phyloP scores from a whole-genome alignment of 768 basidiomycete genomes.

The Rhizopogon salebrosus region DNA sequence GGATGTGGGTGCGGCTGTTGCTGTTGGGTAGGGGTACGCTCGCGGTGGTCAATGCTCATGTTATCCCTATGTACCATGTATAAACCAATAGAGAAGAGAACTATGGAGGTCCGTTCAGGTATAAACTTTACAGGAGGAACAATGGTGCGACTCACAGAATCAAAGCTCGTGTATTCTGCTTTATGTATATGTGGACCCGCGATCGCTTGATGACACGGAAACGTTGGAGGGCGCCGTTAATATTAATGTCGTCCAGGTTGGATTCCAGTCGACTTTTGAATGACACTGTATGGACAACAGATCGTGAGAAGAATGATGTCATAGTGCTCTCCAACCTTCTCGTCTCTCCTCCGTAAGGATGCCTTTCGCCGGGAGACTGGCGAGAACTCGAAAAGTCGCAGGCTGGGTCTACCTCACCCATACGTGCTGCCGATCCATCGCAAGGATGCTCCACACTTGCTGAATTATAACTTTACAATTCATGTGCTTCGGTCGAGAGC shows the following conservation, averaged over 20 bases:
- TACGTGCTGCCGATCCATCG: background rate
- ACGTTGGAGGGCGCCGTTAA: background rate
- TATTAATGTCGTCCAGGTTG: background rate
- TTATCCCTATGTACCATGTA: background rate
- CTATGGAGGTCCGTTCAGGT: background rate
- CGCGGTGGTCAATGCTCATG: background rate
- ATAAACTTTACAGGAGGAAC: background rate
- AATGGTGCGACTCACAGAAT: background rate
- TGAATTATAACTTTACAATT: background rate
- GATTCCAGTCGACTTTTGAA: background rate
- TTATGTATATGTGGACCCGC: background rate
- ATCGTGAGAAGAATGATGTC: slow-evolving; percentile 2
- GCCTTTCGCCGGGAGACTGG: background rate
- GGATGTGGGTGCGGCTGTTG: background rate
- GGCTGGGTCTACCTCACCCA: background rate
- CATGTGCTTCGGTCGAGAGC: too few species aligned
- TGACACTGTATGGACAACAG: background rate
- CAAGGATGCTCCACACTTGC: background rate
- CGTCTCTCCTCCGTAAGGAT: background rate
- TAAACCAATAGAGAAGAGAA: background rate
- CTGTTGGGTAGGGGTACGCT: background rate
- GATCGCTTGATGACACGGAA: background rate
- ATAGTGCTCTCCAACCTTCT: background rate
- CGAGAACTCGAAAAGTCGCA: background rate
- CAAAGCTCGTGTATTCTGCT: background rate